Evolutionary conservation across 139 green algal genomes (phyloP).

Genomic region (Volvox reticuliferus): DNA sequence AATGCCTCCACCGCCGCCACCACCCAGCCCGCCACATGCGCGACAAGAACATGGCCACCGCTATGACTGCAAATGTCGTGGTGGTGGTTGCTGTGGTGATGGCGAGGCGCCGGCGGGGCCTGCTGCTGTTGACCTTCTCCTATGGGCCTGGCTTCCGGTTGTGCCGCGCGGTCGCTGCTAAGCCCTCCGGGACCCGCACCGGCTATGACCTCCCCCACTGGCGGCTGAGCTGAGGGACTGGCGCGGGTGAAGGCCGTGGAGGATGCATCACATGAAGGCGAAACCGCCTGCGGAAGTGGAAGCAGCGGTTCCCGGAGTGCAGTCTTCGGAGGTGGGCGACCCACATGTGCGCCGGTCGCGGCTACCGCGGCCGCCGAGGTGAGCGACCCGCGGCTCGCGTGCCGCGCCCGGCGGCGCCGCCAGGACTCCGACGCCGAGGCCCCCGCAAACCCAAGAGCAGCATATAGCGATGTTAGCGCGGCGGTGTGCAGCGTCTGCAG

Average conservation of each 20-base stretch:
- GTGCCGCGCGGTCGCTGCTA: neutral
- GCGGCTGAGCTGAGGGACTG: neutral
- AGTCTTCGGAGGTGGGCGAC: neutral
- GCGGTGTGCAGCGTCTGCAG: slow-evolving; percentile 25
- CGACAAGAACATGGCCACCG: neutral
- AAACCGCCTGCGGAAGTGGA: neutral
- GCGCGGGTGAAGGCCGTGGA: too few relatives aligned
- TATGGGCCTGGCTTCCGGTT: too few relatives aligned
- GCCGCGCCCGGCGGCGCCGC: neutral
- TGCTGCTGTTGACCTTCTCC: neutral
- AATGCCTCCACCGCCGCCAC: neutral
- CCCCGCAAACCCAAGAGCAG: slow-evolving; percentile 23
- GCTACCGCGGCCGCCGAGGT: neutral
- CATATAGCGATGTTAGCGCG: slow-evolving; percentile 27
- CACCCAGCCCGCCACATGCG: neutral
- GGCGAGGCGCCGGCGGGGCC: too few relatives aligned
- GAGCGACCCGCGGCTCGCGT: neutral
- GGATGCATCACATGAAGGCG: neutral
- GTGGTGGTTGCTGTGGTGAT: neutral
- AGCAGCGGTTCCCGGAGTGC: slow-evolving; percentile 1
- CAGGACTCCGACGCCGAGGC: neutral
- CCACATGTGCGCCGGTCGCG: neutral
- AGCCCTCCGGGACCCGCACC: too few relatives aligned
- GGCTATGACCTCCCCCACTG: neutral
- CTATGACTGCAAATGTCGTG: neutral